Percentiles rank a stretch among this genome's conserved stretches.
These are phyloP conservation scores for Rhizomucor miehei DNA, from an alignment of 371 early-diverging fungal genomes.

Conservation along the genomic window DNA sequence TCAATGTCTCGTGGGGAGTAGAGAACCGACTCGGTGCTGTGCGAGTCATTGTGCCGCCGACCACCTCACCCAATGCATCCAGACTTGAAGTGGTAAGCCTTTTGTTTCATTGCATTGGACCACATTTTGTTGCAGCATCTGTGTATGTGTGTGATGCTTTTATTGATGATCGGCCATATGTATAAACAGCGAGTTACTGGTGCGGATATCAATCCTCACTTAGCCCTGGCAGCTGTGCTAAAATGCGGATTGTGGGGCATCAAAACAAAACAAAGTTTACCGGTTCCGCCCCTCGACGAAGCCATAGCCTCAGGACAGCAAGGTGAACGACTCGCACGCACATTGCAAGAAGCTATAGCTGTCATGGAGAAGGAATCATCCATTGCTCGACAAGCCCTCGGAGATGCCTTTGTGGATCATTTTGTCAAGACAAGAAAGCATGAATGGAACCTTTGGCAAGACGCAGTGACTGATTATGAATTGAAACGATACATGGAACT, in stretches of 20 bases:
- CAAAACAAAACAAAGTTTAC: conserved; percentile 52
- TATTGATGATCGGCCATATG: too few species aligned
- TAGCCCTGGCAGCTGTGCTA: conserved; percentile 75
- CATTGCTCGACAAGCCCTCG: conserved; percentile 76
- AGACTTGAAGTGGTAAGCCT: conserved; percentile 66
- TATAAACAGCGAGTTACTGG: conserved; percentile 67
- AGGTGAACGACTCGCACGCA: conserved; percentile 57
- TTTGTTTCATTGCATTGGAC: not conserved
- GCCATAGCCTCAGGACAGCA: conserved; percentile 6
- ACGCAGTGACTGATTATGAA: conserved; percentile 79
- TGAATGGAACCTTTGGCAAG: conserved; percentile 75
- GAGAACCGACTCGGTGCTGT: conserved; percentile 78
- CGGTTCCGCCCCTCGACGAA: conserved; percentile 35
- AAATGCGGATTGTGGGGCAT: conserved; percentile 82
- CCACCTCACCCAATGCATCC: conserved; percentile 58
- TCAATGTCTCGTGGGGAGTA: conserved; percentile 77
- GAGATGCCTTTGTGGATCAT: conserved; percentile 79
- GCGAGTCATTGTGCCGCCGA: conserved; percentile 75
- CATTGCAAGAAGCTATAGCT: conserved; percentile 63
- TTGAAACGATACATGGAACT: conserved; percentile 71
- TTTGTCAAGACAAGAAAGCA: conserved; percentile 69
- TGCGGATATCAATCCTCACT: conserved; percentile 80
- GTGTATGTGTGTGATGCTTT: too few species aligned
- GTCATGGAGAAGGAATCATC: conserved; percentile 63
- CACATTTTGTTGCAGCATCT: not conserved